Evolutionary conservation across 441 rosid species (phyloP).

Genomic region (Gossypium aridum): DNA sequence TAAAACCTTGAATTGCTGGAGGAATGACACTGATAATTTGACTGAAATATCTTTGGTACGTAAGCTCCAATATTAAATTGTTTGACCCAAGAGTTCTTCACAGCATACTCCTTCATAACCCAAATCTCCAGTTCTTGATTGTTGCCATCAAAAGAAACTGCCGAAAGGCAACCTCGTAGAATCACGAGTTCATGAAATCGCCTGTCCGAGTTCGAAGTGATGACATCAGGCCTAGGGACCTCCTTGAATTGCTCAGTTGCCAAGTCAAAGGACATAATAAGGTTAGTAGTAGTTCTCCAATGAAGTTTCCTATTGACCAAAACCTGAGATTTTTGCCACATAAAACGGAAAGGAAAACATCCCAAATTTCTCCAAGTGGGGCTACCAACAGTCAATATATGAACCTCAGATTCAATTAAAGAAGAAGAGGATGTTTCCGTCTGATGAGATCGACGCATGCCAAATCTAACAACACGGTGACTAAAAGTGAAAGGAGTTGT

Average conservation of each 20-base stretch:
- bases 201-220: constrained; percentile 17
- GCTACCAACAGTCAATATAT: constrained; percentile 49
- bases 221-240: constrained; percentile 60
- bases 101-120: constrained; percentile 67
- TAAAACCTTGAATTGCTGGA: background rate
- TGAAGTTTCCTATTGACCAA: constrained; percentile 70
- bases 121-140: constrained; percentile 66
- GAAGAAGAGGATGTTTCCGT: background rate
- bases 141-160: constrained; percentile 40
- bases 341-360: constrained; percentile 41
- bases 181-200: constrained; percentile 46
- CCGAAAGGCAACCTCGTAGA: constrained; percentile 57
- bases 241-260: constrained; percentile 60
- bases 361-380: constrained; percentile 62
- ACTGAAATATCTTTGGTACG: constrained; percentile 58
- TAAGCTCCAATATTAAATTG: constrained; percentile 55
- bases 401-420: constrained; percentile 50
- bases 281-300: constrained; percentile 50
- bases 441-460: background rate
- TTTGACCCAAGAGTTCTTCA: constrained; percentile 68
- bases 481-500: constrained; percentile 7
- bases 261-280: constrained; percentile 64
- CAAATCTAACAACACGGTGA: background rate
- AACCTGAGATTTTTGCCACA: constrained; percentile 46
- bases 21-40: constrained; percentile 35